These are phyloP conservation scores for Orobanche coerulescens DNA, from an alignment of 257 asterid genomes.

Conservation along the genomic window DNA sequence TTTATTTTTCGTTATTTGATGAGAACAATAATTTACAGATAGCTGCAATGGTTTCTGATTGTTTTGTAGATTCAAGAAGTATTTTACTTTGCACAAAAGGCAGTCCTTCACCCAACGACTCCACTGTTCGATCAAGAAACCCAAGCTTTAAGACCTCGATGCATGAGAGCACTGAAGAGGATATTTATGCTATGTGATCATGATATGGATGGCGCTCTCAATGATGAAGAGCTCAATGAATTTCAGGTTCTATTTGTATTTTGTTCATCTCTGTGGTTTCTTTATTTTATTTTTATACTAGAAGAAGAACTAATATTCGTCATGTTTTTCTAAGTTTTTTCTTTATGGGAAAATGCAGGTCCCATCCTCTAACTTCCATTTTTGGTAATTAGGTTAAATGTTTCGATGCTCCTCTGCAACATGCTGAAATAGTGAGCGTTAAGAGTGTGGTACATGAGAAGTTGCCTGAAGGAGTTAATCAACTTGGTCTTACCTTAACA, in stretches of 20 bases:
- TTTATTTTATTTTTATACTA: neutral
- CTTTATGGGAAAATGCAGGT: neutral
- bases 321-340: slow-evolving; percentile 16
- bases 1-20: neutral
- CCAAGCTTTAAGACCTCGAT: slow-evolving; percentile 75
- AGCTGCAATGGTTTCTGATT: slow-evolving; percentile 20
- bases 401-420: slow-evolving; percentile 84
- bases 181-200: slow-evolving; percentile 82
- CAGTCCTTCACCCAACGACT: slow-evolving; percentile 97
- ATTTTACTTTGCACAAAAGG: slow-evolving; percentile 86
- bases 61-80: slow-evolving; percentile 76
- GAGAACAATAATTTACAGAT: neutral
- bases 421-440: slow-evolving; percentile 82
- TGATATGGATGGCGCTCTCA: slow-evolving; percentile 87
- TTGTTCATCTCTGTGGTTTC: neutral
- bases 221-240: slow-evolving; percentile 83
- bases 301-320: neutral
- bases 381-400: slow-evolving; percentile 59
- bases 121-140: slow-evolving; percentile 92
- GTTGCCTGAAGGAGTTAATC: slow-evolving; percentile 87
- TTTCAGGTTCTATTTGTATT: slow-evolving; percentile 63
- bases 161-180: slow-evolving; percentile 80
- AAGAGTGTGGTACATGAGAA: slow-evolving; percentile 82
- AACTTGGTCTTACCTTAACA: slow-evolving; percentile 73
- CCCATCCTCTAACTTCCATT: neutral